These are phyloP conservation scores for Alternaria solani DNA, from an alignment of 2,329 filamentous ascomycete species.

Conservation along the genomic window DNA sequence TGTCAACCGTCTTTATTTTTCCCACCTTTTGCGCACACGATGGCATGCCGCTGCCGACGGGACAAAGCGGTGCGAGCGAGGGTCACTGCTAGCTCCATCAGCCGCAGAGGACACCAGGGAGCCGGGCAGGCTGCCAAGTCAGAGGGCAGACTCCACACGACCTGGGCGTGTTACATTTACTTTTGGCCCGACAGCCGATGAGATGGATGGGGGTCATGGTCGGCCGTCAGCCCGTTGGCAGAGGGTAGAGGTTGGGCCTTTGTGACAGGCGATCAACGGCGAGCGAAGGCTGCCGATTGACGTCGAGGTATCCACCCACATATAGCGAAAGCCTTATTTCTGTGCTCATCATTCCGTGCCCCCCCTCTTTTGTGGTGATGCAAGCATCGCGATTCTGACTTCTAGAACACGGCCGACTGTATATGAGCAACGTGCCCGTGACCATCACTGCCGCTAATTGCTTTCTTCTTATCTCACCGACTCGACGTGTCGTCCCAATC, in stretches of 20 bases:
- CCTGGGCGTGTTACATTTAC: slow-evolving; percentile 21
- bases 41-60: slow-evolving; percentile 16
- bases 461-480: slow-evolving; percentile 28
- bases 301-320: slow-evolving; percentile 40
- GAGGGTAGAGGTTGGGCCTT: slow-evolving; percentile 15
- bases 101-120: slow-evolving; percentile 28
- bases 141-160: slow-evolving; percentile 24
- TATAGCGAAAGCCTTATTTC: slow-evolving; percentile 27
- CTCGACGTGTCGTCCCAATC: slow-evolving; percentile 13
- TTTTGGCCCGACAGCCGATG: slow-evolving; percentile 18
- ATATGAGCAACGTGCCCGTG: slow-evolving; percentile 38
- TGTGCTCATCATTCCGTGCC: slow-evolving; percentile 19
- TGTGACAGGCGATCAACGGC: slow-evolving; percentile 30
- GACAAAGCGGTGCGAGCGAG: slow-evolving; percentile 28
- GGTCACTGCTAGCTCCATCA: slow-evolving; percentile 27
- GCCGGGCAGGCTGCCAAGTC: slow-evolving; percentile 24
- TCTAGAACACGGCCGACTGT: slow-evolving; percentile 26
- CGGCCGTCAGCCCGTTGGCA: slow-evolving; percentile 22
- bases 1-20: slow-evolving; percentile 24
- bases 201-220: slow-evolving; percentile 13
- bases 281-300: slow-evolving; percentile 39
- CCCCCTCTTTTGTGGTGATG: slow-evolving; percentile 27
- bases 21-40: slow-evolving; percentile 15
- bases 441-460: slow-evolving; percentile 34
- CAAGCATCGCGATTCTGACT: slow-evolving; percentile 22